Evolutionary conservation across 129 eudicot species (phyloP), one percentile per base, ranked within the genome.

Genomic region (Tagetes patula): DNA sequence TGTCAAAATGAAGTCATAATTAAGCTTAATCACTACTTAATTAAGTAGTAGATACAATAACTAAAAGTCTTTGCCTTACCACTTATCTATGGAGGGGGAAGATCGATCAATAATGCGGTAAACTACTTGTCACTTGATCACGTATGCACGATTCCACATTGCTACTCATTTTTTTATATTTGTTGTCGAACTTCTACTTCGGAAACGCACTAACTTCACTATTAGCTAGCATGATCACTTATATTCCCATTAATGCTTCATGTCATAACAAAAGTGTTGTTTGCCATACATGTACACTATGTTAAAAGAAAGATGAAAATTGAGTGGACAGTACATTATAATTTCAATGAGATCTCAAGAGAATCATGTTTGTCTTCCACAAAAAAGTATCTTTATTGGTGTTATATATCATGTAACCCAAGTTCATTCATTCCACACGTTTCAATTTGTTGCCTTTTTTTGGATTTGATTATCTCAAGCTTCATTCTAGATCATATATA

Each of bases 321-420:
- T 78, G 72, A 70, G 77, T 78, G 77, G 76, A 52, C 7, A 43
- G 72, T 77, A 70, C 77, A 61, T 69, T 56, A 70, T 52, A 67
- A 71, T 61, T 32, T 78, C 66, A 41, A 61, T 78, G 39, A 78
- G 82, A 78, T 78, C 77, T 77, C 56, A 70, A 71, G 77, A 62
- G 76, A 78, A 70, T 78, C 82, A 40, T 61, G 65, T 70, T 61
- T 78, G 82, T 78, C 82, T 52, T 78, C 72, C 72, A 71, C 77
- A 70, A 39, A 70, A 59, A 59, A 61, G 27, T 45, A 76, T 67
- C 80, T 55, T 67, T 76, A 67, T 76, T 68, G 75, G 75, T 76
- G 70, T 49, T 69, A 56, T 78, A 72, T 30, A 62, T 49, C 61
- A 56, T 78, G 77, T 30, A 62, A 36, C 72, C 43, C 48, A 63